A percentile compares a stretch with the other conserved stretches of the same genome.
Conservation (phyloP, 768 basidiomycete species). For the Leccinum rimulosum region DNA sequence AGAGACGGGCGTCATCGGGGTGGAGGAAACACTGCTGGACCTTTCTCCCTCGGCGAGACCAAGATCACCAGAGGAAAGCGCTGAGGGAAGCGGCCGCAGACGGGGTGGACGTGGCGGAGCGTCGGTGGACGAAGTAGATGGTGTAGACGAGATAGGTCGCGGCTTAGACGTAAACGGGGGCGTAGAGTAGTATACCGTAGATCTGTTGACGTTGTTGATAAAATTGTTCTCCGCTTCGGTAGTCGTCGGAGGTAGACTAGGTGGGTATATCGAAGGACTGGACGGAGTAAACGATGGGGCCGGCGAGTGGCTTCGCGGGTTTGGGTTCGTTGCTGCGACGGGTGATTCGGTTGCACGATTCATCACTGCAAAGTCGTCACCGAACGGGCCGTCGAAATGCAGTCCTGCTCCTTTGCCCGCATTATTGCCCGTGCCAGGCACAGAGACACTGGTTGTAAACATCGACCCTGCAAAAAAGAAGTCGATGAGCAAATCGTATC, state of each 20-base stretch:
- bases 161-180: background rate
- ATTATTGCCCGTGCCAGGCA: background rate
- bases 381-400: background rate
- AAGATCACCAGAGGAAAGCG: background rate
- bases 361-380: constrained; percentile 5
- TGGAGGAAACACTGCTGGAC: background rate
- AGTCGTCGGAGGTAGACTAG: constrained; percentile 36
- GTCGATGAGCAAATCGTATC: background rate
- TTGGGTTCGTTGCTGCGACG: constrained; percentile 15
- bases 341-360: constrained; percentile 19
- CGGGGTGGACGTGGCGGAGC: background rate
- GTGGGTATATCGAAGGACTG: constrained; percentile 51
- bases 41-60: background rate
- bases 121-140: background rate
- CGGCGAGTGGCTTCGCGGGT: constrained; percentile 1
- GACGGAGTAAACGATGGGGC: constrained; percentile 38
- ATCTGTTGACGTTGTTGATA: constrained; percentile 17
- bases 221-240: constrained; percentile 9
- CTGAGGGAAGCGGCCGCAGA: background rate
- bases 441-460: background rate
- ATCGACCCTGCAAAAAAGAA: background rate
- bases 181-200: constrained; percentile 1
- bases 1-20: background rate
- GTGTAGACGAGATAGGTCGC: background rate
- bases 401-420: background rate